Evolutionary conservation across 352 stramenopile genomes (phyloP).

Genomic region (Phytophthora brassicae): DNA sequence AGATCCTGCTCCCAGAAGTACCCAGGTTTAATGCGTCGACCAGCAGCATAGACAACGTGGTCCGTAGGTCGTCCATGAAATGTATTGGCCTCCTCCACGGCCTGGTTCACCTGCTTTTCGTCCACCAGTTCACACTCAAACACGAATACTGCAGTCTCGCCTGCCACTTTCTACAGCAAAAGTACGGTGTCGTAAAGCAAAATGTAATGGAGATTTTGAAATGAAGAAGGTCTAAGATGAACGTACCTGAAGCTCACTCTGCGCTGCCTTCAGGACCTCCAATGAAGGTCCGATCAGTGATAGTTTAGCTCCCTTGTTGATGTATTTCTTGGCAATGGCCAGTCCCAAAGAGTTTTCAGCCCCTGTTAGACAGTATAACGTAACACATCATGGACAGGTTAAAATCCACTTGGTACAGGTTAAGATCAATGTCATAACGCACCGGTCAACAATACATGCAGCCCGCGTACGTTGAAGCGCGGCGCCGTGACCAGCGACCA

Average conservation of each 20-base stretch:
- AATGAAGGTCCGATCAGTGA: slow-evolving; percentile 47
- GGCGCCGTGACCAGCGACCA: slow-evolving; percentile 50
- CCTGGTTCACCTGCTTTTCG: slow-evolving; percentile 32
- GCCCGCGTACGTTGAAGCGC: slow-evolving; percentile 46
- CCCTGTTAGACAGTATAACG: slow-evolving; percentile 19
- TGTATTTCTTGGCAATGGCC: slow-evolving; percentile 66
- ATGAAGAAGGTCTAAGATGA: neutral
- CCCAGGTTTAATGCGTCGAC: slow-evolving; percentile 30
- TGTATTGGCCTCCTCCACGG: slow-evolving; percentile 51
- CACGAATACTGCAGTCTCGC: slow-evolving; percentile 34
- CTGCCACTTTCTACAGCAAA: slow-evolving; percentile 22
- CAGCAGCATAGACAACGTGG: slow-evolving; percentile 58
- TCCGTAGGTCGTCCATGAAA: slow-evolving; percentile 63
- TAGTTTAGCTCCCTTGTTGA: slow-evolving; percentile 48
- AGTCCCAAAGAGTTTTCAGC: slow-evolving; percentile 48
- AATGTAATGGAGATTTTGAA: no score
- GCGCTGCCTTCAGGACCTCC: slow-evolving; percentile 36
- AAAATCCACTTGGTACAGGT: neutral
- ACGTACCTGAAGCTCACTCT: slow-evolving; percentile 36
- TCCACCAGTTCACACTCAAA: slow-evolving; percentile 47
- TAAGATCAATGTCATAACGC: neutral
- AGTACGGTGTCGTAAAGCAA: neutral
- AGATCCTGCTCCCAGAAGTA: slow-evolving; percentile 62
- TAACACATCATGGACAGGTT: neutral
- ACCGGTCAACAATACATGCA: slow-evolving; percentile 69